Evolutionary conservation across 306 rosid species (phyloP).

Genomic region (Cucumis sativus): DNA sequence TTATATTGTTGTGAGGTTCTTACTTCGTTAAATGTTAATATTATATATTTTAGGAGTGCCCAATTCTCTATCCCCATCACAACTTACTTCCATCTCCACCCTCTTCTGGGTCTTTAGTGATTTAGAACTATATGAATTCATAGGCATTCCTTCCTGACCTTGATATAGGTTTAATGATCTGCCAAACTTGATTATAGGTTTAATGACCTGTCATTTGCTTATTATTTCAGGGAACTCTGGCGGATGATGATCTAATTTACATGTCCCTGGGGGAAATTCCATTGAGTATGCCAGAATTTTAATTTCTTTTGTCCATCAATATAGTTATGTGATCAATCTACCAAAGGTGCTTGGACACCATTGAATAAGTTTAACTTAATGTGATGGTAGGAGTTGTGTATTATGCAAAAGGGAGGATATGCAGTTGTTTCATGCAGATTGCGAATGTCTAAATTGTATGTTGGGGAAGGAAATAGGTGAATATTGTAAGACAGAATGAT

Average conservation of each 20-base stretch:
- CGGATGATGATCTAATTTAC: slow-evolving; percentile 88
- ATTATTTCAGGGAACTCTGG: slow-evolving; percentile 69
- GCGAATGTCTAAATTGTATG: background rate
- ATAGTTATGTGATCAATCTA: slow-evolving; percentile 16
- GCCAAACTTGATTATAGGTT: background rate
- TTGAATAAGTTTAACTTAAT: slow-evolving; percentile 4
- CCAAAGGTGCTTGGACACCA: slow-evolving; percentile 19
- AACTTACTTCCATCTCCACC: slow-evolving; percentile 2
- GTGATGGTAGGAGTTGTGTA: slow-evolving; percentile 5
- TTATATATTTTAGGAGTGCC: background rate
- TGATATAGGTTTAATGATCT: slow-evolving; percentile 3
- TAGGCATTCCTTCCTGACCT: background rate
- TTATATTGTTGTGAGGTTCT: background rate
- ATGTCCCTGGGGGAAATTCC: slow-evolving; percentile 96
- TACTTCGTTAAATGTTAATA: background rate
- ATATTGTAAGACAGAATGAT: slow-evolving; percentile 10
- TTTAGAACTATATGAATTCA: background rate
- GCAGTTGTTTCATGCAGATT: background rate
- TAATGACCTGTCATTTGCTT: slow-evolving; percentile 11
- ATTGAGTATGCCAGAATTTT: slow-evolving; percentile 61
- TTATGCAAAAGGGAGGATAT: background rate
- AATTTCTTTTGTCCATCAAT: slow-evolving; percentile 33
- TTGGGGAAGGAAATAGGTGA: slow-evolving; percentile 7
- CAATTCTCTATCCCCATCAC: slow-evolving; percentile 7
- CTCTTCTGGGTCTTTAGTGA: background rate